Conservation (phyloP, 2,329 filamentous ascomycete genomes). For the Fusarium clavum region DNA sequence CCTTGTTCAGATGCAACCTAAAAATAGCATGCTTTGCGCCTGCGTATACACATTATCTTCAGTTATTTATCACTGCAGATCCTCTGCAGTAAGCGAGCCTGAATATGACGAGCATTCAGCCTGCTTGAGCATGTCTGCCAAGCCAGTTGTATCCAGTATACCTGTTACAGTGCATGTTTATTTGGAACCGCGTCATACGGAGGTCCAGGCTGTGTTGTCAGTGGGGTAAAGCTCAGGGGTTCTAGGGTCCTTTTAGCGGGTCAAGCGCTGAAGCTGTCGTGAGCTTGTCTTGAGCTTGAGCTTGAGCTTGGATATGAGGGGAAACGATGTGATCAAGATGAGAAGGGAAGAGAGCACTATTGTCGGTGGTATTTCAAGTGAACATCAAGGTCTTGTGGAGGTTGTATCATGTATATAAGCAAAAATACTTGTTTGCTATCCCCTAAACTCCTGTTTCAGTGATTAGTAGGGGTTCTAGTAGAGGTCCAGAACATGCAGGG, state of each 20-base stretch:
- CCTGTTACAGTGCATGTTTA: neutral
- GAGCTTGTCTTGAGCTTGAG: slow-evolving; percentile 11
- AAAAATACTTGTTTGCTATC: neutral
- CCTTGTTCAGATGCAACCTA: neutral
- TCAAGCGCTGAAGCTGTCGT: slow-evolving; percentile 22
- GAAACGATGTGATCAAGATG: slow-evolving; percentile 6
- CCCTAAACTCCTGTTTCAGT: neutral
- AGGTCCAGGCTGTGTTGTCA: slow-evolving; percentile 17
- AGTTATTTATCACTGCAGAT: neutral
- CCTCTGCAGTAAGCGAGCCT: neutral
- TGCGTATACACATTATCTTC: neutral
- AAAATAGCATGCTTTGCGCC: neutral
- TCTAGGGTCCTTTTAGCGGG: slow-evolving; percentile 18
- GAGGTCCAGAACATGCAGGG: slow-evolving; percentile 35
- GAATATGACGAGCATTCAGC: neutral
- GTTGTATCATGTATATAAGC: neutral
- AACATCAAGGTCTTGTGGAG: too few species aligned
- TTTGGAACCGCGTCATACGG: slow-evolving; percentile 7
- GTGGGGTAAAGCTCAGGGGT: slow-evolving; percentile 8
- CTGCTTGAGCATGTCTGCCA: neutral
- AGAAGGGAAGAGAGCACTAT: neutral
- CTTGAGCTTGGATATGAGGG: slow-evolving; percentile 1
- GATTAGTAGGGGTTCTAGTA: neutral
- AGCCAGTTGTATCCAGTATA: neutral
- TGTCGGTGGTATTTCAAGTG: neutral